These are phyloP conservation scores for Taphrina deformans DNA, from an alignment of 1,139 yeast species.

Conservation along the genomic window DNA sequence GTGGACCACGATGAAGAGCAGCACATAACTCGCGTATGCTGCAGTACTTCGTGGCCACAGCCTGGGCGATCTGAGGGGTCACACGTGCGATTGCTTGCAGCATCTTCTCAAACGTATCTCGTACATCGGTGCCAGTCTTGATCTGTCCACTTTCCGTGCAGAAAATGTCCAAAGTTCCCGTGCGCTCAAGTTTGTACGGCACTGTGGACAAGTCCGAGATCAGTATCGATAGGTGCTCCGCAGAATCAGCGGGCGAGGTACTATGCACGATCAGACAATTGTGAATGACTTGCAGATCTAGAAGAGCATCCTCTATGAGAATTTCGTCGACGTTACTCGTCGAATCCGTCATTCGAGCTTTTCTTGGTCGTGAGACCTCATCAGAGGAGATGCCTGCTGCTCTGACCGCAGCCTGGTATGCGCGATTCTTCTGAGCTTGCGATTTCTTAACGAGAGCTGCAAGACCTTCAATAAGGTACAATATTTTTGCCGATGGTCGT, in stretches of 20 bases:
- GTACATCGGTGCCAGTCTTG: slow-evolving; percentile 35
- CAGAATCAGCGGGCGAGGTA: slow-evolving; percentile 37
- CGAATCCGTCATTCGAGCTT: not conserved
- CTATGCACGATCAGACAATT: slow-evolving; percentile 37
- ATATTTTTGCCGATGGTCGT: slow-evolving; percentile 31
- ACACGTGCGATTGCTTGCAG: slow-evolving; percentile 37
- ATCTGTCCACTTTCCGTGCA: slow-evolving; percentile 40
- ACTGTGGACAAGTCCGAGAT: slow-evolving; percentile 39
- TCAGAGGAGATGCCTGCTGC: slow-evolving; percentile 10
- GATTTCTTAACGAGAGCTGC: slow-evolving; percentile 32
- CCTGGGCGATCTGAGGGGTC: slow-evolving; percentile 38
- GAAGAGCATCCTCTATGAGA: slow-evolving; percentile 37
- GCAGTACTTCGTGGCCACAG: slow-evolving; percentile 34
- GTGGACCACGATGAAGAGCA: slow-evolving; percentile 13
- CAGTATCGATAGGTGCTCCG: slow-evolving; percentile 38
- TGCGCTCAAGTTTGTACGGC: slow-evolving; percentile 37
- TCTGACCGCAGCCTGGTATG: slow-evolving; percentile 36
- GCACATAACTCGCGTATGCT: slow-evolving; percentile 12
- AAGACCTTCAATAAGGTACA: slow-evolving; percentile 39
- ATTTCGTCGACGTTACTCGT: slow-evolving; percentile 28
- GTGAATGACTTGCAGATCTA: slow-evolving; percentile 36
- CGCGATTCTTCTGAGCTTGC: slow-evolving; percentile 34
- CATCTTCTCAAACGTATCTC: slow-evolving; percentile 37
- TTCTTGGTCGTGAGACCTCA: not conserved
- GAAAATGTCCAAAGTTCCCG: slow-evolving; percentile 32